A percentile compares a stretch with the other conserved stretches of the same genome.
Evolutionary conservation across 1,284 basidiomycete species (phyloP).

Genomic region (Pulchroboletus neoregius): DNA sequence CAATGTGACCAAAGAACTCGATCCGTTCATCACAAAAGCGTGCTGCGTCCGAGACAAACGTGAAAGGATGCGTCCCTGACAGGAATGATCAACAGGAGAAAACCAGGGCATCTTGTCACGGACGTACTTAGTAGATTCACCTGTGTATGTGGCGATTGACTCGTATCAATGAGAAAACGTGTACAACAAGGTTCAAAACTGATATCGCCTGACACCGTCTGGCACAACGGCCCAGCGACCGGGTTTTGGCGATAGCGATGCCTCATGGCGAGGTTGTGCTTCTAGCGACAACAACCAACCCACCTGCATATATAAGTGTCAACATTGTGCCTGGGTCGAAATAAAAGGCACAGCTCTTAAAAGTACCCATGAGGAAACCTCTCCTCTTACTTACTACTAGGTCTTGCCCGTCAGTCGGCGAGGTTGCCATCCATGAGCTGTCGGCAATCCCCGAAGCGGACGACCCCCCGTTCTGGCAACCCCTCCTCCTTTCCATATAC

Average conservation of each 20-base stretch:
- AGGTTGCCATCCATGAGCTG: slow-evolving; percentile 4
- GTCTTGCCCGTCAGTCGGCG: background rate
- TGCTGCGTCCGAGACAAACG: slow-evolving; percentile 6
- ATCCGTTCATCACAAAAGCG: slow-evolving; percentile 5
- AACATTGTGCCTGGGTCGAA: slow-evolving; percentile 17
- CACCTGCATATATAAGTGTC: slow-evolving; percentile 5
- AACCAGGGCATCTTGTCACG: background rate
- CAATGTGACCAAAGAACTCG: background rate
- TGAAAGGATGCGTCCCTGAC: background rate
- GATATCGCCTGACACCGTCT: background rate
- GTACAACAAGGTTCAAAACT: slow-evolving; percentile 16
- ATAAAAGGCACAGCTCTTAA: slow-evolving; percentile 16
- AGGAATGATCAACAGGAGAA: slow-evolving; percentile 6
- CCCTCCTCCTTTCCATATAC: slow-evolving; percentile 8
- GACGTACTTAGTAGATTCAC: slow-evolving; percentile 3
- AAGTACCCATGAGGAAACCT: background rate
- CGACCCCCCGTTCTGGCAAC: slow-evolving; percentile 12
- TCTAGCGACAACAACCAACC: background rate
- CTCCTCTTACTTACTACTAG: background rate
- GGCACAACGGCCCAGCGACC: slow-evolving; percentile 20
- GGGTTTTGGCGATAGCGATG: slow-evolving; percentile 13
- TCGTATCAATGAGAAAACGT: slow-evolving; percentile 10
- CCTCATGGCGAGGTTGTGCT: slow-evolving; percentile 7
- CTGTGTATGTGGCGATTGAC: slow-evolving; percentile 1
- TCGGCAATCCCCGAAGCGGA: slow-evolving; percentile 15